Base-by-base conservation (phyloP, 139 green algal genomes). In the Mesotaenium endlicherianum region DNA sequence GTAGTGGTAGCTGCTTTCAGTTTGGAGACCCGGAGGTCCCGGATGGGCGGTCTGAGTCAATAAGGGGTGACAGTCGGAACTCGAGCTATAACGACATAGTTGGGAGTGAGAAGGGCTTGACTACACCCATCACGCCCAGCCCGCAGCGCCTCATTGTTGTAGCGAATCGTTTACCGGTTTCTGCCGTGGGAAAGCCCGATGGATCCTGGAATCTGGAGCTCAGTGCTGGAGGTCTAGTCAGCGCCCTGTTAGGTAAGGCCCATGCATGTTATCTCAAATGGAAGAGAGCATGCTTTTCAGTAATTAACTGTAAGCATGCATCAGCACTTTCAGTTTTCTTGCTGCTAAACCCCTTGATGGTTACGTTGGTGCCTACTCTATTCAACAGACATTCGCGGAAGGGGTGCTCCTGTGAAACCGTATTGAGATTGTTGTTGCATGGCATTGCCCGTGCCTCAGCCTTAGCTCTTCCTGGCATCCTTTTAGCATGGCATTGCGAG, bases 101-200 rank as follows among this genome's bases (percentile, higher is more conserved):
- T 34, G 71, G 39, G 31, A 17, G 5, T 36, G 60, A 53, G 5
- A 55, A 53, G 1, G 16, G n/a, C 36, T 26, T 39, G n/a, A 68
- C 67, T n/a, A 17, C 75, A n/a, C 41, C n/a, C 26, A 59, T 11
- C 38, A 36, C n/a, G 1, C 17, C 53, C 49, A 82, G 17, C 26
- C 53, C 75, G 34, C 90, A 93, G 50, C 91, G 95, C 1, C 92
- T 99, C 5, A 92, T 99, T 2, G 93, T 99, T 1, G 94, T 99
- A 11, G 96, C 96, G 57, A 99, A 99, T 81, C 88, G 96, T 1
- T 92, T 99, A 50, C 96, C 96, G 0, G 94, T 99, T 0, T 95
- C 92, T 0, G 95, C 93, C 31, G 92, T 88, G 81, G 90, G 91
- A 68, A 91, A 94, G 49, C 58, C 68, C 2, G 77, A 91, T 3